Evolutionary conservation across 345 rosid species (phyloP).

Genomic region (Dovyalis caffra): DNA sequence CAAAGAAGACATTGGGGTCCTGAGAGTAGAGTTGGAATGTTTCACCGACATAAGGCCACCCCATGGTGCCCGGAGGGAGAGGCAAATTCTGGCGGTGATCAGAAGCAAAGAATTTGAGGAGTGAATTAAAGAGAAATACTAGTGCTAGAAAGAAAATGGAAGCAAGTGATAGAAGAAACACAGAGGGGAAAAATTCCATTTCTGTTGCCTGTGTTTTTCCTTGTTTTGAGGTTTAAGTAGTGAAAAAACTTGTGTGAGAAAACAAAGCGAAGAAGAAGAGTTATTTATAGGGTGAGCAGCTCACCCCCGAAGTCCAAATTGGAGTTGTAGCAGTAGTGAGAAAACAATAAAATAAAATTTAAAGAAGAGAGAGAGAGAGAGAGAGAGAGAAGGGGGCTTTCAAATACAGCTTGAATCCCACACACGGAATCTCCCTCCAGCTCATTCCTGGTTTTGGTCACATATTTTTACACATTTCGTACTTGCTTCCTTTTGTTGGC

Average conservation of each 20-base stretch:
- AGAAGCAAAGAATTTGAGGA: slow-evolving; percentile 27
- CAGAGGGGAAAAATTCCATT: slow-evolving; percentile 34
- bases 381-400: slow-evolving; percentile 11
- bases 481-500: too few species aligned
- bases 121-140: slow-evolving; percentile 22
- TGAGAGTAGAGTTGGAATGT: slow-evolving; percentile 88
- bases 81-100: slow-evolving; percentile 30
- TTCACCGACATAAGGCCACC: slow-evolving; percentile 85
- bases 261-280: slow-evolving; percentile 5
- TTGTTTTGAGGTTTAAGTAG: neutral
- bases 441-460: slow-evolving; percentile 35
- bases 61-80: slow-evolving; percentile 85
- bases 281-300: slow-evolving; percentile 32
- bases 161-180: slow-evolving; percentile 21
- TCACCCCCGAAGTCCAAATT: neutral
- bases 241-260: slow-evolving; percentile 21
- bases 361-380: neutral
- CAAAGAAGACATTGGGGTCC: slow-evolving; percentile 81
- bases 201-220: neutral
- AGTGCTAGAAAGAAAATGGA: slow-evolving; percentile 19
- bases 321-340: too few species aligned
- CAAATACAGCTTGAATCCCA: slow-evolving; percentile 54
- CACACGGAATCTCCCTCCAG: slow-evolving; percentile 49
- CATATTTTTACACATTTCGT: neutral
- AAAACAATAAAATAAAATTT: neutral